phyloP scores from a whole-genome alignment of 1,139 yeast species.

The Zygosaccharomyces pseudobailii region DNA sequence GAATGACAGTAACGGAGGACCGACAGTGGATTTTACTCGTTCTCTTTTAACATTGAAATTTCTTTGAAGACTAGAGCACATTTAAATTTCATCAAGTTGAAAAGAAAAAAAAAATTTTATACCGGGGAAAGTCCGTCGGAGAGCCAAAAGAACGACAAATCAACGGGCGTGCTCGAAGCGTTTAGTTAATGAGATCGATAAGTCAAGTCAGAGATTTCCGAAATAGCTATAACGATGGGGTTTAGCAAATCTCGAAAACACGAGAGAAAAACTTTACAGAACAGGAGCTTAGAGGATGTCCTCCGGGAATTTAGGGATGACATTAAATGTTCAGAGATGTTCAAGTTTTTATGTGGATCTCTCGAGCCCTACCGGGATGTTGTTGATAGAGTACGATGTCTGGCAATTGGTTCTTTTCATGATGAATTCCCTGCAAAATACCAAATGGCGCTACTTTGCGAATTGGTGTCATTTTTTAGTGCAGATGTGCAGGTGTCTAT shows the following conservation, averaged over 20 bases:
- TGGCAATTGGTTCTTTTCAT: conserved; percentile 68
- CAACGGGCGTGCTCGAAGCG: background rate
- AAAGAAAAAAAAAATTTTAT: conserved; percentile 6
- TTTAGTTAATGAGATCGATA: conserved; percentile 1
- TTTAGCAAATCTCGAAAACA: background rate
- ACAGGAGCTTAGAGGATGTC: conserved; percentile 4
- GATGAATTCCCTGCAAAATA: conserved; percentile 54
- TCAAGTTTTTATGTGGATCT: conserved; percentile 21
- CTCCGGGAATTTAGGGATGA: conserved; percentile 11
- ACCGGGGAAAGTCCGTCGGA: conserved; percentile 7
- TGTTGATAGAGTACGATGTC: conserved; percentile 47
- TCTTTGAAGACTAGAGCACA: background rate
- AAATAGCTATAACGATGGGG: background rate
- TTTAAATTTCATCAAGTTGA: background rate
- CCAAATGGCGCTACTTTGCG: conserved; percentile 55
- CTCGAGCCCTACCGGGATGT: conserved; percentile 10
- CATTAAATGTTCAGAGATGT: conserved; percentile 30
- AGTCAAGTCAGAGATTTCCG: background rate
- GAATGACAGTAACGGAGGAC: background rate
- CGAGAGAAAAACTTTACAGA: background rate
- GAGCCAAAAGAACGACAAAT: conserved; percentile 2
- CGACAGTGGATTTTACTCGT: background rate
- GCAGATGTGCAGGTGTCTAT: conserved; percentile 38
- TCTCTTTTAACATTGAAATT: background rate
- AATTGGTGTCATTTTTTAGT: conserved; percentile 33